phyloP scores from a whole-genome alignment of 164 flowering plant species.

The Magnolia changhungtana region DNA sequence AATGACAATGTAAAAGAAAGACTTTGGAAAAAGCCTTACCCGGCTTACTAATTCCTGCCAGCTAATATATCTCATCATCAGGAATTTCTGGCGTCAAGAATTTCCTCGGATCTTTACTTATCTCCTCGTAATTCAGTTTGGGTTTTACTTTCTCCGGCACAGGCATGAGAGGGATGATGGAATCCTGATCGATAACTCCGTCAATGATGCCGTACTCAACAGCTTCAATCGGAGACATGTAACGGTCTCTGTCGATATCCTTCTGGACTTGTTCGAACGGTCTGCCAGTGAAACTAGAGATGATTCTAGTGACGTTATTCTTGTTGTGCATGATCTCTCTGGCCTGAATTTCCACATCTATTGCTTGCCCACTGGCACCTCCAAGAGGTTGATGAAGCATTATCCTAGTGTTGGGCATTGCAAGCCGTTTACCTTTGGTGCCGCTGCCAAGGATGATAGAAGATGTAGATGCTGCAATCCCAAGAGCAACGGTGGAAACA shows the following conservation, averaged over 20 bases:
- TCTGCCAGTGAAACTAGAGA: conserved; percentile 66
- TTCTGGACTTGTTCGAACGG: conserved; percentile 71
- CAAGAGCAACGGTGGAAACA: conserved; percentile 90
- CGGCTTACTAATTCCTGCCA: not conserved
- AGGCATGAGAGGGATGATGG: conserved; percentile 73
- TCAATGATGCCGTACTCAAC: conserved; percentile 89
- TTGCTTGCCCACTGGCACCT: conserved; percentile 80
- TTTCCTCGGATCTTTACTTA: conserved; percentile 59
- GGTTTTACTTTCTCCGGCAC: conserved; percentile 72
- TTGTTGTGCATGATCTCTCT: conserved; percentile 74
- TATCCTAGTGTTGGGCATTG: conserved; percentile 92
- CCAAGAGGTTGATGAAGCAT: conserved; percentile 96
- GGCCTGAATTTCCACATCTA: conserved; percentile 87
- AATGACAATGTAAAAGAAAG: not conserved
- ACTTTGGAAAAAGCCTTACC: not conserved
- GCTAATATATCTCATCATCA: conserved; percentile 84
- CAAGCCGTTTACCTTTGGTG: conserved; percentile 91
- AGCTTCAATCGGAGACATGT: conserved; percentile 95
- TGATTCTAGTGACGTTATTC: conserved; percentile 55
- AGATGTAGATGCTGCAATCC: conserved; percentile 89
- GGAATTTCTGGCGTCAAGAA: conserved; percentile 83
- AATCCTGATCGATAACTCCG: conserved; percentile 79
- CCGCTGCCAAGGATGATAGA: conserved; percentile 90
- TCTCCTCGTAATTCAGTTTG: conserved; percentile 42
- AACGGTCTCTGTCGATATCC: conserved; percentile 88